A percentile compares a stretch with the other conserved stretches of the same genome.
Evolutionary conservation across 768 basidiomycete genomes (phyloP).

Genomic region (Termitomyces eurrhizus): DNA sequence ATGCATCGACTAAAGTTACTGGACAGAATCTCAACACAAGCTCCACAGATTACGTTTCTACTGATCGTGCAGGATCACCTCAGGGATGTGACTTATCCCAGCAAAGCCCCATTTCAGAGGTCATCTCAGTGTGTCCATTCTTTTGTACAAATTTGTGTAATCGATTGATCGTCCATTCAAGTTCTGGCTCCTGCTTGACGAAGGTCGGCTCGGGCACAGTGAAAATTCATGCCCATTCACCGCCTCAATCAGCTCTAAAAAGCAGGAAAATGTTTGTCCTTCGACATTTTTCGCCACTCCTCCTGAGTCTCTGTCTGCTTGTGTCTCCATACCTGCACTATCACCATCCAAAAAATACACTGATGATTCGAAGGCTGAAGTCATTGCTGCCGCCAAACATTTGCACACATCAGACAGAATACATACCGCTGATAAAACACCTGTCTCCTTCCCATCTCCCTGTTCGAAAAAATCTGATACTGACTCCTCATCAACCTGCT

Average conservation of each 20-base stretch:
- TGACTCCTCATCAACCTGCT: not conserved
- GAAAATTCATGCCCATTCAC: not conserved
- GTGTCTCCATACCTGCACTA: not conserved
- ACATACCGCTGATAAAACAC: not conserved
- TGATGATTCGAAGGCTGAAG: conserved; percentile 15
- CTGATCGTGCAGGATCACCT: not conserved
- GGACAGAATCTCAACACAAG: not conserved
- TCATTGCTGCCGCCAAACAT: conserved; percentile 2
- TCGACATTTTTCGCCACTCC: not conserved
- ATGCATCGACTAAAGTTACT: not conserved
- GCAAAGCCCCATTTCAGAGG: not conserved
- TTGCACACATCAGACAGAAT: not conserved
- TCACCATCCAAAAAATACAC: conserved; percentile 2
- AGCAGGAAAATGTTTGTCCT: not conserved
- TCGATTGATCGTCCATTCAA: not conserved
- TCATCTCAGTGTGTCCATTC: not conserved
- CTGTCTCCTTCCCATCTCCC: not conserved
- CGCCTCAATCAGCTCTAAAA: not conserved
- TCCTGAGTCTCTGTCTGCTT: not conserved
- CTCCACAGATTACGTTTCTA: not conserved
- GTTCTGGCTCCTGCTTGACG: conserved; percentile 3
- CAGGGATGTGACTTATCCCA: not conserved
- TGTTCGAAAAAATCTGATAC: not conserved
- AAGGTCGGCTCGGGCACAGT: not conserved
- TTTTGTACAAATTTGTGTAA: no score